Conservation (phyloP, 345 rosid genomes). For the Eucalyptus regnans region DNA sequence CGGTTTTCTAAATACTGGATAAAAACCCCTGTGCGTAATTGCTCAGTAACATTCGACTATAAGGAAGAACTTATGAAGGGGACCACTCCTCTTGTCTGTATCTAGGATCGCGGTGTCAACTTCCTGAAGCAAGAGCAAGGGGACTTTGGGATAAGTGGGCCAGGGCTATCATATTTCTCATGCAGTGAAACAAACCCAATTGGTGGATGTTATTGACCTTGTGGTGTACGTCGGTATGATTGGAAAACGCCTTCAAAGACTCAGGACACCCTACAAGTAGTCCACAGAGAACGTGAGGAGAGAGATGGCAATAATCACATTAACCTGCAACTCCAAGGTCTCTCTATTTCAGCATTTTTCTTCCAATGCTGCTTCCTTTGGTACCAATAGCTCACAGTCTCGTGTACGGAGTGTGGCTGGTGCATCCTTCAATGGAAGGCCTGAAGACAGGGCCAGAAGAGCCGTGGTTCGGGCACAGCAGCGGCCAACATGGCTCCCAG, state of each 20-base stretch:
- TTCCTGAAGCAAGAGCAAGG: background rate
- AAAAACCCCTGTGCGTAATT: background rate
- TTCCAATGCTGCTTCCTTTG: background rate
- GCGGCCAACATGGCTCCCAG: slow-evolving; percentile 95
- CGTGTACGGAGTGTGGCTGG: background rate
- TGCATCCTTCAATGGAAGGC: background rate
- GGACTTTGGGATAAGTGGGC: slow-evolving; percentile 10
- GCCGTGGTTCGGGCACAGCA: slow-evolving; percentile 30
- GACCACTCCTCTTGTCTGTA: background rate
- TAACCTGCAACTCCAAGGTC: background rate
- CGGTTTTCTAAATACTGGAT: background rate
- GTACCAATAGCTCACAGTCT: background rate
- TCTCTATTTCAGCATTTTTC: background rate
- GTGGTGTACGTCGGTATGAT: background rate
- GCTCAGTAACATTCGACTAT: background rate
- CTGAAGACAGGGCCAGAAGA: background rate
- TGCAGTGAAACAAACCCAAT: background rate
- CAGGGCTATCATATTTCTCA: slow-evolving; percentile 1
- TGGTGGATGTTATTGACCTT: background rate
- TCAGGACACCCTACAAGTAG: background rate
- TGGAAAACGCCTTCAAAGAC: background rate
- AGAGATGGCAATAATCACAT: background rate
- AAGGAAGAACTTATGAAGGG: background rate
- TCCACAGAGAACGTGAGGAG: background rate
- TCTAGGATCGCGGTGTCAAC: background rate